Base-by-base conservation (phyloP, 345 rosid genomes). In the Trapa incisa region DNA sequence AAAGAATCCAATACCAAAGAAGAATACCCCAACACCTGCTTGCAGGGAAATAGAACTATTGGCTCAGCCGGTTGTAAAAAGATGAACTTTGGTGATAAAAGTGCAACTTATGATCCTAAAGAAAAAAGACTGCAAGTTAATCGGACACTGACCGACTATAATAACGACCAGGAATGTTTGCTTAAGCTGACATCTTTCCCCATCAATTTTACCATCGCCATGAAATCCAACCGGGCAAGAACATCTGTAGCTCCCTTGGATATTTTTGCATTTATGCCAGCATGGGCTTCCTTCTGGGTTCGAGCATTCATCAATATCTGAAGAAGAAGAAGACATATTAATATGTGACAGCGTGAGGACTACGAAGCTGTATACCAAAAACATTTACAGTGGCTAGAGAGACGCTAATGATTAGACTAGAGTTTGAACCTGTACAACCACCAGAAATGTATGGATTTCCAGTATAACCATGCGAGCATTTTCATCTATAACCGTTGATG, bases 281-380 rank as follows among this genome's bases (percentile, higher is more conserved):
- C 71, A 67, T 9, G 1, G 32, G 6, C 45, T 68, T 2, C 16
- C 12, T 41, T 41, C 43, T 41, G 43, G 2, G 1, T 13, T 22
- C 33, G 65, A n/a, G 47, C 82, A 79, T 65, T 79, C 82, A n/a
- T 79, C 22, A 16, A 79, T 68, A 64, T 76, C 82, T 79, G 41
- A 32, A 38, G 13, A 41, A 63, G 12, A 38, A 62, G 29, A 22
- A 22, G 29, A 22, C 29, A 22, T 22, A 63, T 63, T 15, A 17
- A 53, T 15, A 15, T 13, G 32, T 47, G 52, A 53, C 32, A 53
- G 17, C 17, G 0, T n/a, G 14, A 48, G 54, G 54, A 16, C 54
- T 3, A 3, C 13, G 14, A 41, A 41, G 29, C 29, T 4, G 1
- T 3, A 48, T 2, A 12, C 1, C n/a, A 48, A 3, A 48, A 48